A percentile compares a stretch with the other conserved stretches of the same genome.
These are phyloP conservation scores for Chloromonas sp. DNA, from an alignment of 163 green algal species.

Conservation along the genomic window DNA sequence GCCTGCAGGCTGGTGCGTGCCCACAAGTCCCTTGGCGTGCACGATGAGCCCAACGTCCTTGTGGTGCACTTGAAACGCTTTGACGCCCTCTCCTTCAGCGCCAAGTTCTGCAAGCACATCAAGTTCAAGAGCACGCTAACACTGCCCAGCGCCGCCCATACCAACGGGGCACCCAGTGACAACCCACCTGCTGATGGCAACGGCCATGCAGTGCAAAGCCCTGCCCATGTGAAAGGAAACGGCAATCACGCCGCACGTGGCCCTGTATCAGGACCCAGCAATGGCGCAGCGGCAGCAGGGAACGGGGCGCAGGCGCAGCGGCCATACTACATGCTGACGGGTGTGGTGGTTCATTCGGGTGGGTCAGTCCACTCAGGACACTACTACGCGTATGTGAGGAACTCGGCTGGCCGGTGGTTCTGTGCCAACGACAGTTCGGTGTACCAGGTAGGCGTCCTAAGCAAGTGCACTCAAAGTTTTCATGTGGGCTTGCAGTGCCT, in stretches of 20 bases:
- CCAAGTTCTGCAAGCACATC: conserved; percentile 66
- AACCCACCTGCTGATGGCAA: too few species aligned
- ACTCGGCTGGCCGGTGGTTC: conserved; percentile 22
- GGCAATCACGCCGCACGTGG: too few species aligned
- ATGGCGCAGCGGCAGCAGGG: neutral
- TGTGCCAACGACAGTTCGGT: conserved; percentile 60
- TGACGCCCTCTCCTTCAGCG: conserved; percentile 38
- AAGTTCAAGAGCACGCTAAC: conserved; percentile 43
- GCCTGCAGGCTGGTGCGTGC: conserved; percentile 11
- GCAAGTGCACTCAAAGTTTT: too few species aligned
- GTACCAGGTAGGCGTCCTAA: neutral
- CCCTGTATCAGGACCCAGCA: neutral
- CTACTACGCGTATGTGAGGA: conserved; percentile 84
- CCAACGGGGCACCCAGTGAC: neutral
- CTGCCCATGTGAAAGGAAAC: too few species aligned
- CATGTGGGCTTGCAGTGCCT: too few species aligned
- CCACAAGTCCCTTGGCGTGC: conserved; percentile 30
- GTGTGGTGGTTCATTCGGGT: conserved; percentile 86
- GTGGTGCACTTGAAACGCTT: conserved; percentile 83
- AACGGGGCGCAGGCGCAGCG: neutral
- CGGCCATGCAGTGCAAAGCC: too few species aligned
- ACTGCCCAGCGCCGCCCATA: neutral
- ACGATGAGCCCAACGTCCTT: conserved; percentile 58
- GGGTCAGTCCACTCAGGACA: conserved; percentile 76
- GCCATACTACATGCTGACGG: conserved; percentile 73